These are phyloP conservation scores for Backusella circina DNA, from an alignment of 192 early-diverging fungal species.

Conservation along the genomic window DNA sequence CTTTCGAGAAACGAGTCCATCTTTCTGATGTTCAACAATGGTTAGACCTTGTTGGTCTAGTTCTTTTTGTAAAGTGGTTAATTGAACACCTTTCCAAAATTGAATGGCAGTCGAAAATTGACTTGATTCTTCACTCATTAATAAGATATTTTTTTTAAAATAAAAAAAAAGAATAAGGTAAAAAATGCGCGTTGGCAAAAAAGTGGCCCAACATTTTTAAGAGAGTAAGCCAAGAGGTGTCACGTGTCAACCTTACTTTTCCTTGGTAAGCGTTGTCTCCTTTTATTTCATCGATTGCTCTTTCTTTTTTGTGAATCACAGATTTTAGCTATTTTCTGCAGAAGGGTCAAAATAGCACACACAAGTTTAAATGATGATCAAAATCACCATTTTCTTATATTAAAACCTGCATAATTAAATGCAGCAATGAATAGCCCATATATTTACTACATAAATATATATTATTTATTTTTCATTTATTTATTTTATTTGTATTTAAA, in stretches of 20 bases:
- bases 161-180: not conserved
- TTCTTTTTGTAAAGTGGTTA: constrained; percentile 60
- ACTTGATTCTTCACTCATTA: constrained; percentile 12
- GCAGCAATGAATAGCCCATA: not conserved
- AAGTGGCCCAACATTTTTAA: not conserved
- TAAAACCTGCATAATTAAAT: not conserved
- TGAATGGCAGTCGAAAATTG: constrained; percentile 33
- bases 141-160: not conserved
- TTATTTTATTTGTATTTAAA: not conserved
- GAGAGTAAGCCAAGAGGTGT: not conserved
- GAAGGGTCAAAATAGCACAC: not conserved
- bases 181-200: not conserved
- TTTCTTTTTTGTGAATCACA: not conserved
- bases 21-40: constrained; percentile 85
- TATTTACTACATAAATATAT: not conserved
- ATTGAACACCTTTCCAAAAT: constrained; percentile 52
- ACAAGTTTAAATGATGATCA: not conserved
- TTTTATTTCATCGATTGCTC: not conserved
- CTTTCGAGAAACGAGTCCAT: constrained; percentile 69
- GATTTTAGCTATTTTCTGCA: not conserved
- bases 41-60: constrained; percentile 76
- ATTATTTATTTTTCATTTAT: not conserved
- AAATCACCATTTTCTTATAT: not conserved
- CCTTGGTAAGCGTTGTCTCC: not conserved
- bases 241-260: not conserved